Base-by-base conservation (phyloP, 257 asterid species). In the Gentiana dahurica region DNA sequence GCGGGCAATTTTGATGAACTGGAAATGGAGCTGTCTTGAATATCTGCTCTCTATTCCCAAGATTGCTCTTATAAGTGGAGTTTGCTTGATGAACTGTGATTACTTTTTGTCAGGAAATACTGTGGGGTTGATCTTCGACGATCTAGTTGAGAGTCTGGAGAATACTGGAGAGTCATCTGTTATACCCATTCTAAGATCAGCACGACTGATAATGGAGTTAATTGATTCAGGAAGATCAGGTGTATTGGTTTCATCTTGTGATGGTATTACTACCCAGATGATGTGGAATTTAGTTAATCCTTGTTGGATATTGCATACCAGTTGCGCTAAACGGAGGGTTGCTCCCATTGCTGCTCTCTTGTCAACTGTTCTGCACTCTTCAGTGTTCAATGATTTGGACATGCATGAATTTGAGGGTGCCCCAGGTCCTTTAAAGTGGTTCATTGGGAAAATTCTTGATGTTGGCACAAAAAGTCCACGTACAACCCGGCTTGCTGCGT, bases 381-480 rank as follows among this genome's bases (percentile, higher is more conserved):
- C 95, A 4, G 81, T 85, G 67, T 91, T 91, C 66, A 73, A 87
- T 54, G 70, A 82, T 67, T 85, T 55, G 51, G 46, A 41, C 60
- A 87, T 91, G 98, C 98, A 91, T 75, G 84, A 77, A 70, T 53
- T 34, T 57, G 72, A 87, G 58, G 66, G 62, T 73, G 73, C 64
- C 58, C 78, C 87, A 68, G 95, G 98, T 55, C 98, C 98, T 73
- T 71, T 87, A 70, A 91, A 85, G 75, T 91, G 95, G 96, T 84
- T 91, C 57, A 77, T 79, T 67, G 81, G 85, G 79, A 79, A 81
- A 78, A 81, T 87, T 68, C 84, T 91, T 3, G 95, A 91, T 78
- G 95, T 87, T 78, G 95, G 98, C 58, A 69, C 92, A 67, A 83
- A 79, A 75, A 91, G 98, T 71, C 98, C 96, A 12, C 96, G 95